Conservation (phyloP, 2,329 filamentous ascomycete genomes). For the Fulvia fulva region DNA sequence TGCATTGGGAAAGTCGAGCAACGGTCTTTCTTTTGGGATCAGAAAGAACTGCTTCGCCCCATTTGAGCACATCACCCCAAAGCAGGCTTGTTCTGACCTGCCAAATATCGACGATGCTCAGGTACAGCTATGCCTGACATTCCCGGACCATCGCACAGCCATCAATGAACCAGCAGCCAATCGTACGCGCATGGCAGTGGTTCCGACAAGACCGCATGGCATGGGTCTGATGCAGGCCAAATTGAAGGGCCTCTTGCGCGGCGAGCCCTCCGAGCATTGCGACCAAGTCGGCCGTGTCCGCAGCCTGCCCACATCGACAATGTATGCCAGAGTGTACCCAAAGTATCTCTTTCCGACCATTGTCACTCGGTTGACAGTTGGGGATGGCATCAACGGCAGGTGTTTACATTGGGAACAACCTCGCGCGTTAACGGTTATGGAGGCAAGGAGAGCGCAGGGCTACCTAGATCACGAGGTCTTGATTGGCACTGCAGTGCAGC, state of each 20-base stretch:
- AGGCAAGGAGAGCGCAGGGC: conserved; percentile 65
- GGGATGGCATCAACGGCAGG: conserved; percentile 55
- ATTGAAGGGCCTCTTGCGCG: conserved; percentile 28
- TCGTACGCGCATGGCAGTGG: conserved; percentile 49
- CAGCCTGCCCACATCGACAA: conserved; percentile 16
- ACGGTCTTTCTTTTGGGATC: conserved; percentile 57
- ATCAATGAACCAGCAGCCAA: conserved; percentile 38
- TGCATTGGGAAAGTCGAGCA: conserved; percentile 56
- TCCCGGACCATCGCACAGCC: conserved; percentile 64
- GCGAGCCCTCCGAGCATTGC: conserved; percentile 24
- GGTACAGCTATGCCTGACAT: conserved; percentile 57
- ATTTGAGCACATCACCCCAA: conserved; percentile 55
- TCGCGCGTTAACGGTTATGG: conserved; percentile 60
- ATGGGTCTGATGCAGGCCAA: conserved; percentile 29
- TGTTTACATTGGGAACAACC: conserved; percentile 64
- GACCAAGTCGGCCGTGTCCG: conserved; percentile 22
- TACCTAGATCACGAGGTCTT: conserved; percentile 68
- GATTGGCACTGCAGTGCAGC: conserved; percentile 52
- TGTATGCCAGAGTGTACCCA: conserved; percentile 53
- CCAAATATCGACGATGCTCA: conserved; percentile 60
- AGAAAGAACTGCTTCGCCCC: conserved; percentile 53
- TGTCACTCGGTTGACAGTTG: conserved; percentile 50
- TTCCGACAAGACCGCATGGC: conserved; percentile 54
- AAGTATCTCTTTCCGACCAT: conserved; percentile 59
- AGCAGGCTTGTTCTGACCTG: conserved; percentile 56